These are phyloP conservation scores for Torrubiella hemipterigena DNA, from an alignment of 2,329 filamentous ascomycete species.

Conservation along the genomic window DNA sequence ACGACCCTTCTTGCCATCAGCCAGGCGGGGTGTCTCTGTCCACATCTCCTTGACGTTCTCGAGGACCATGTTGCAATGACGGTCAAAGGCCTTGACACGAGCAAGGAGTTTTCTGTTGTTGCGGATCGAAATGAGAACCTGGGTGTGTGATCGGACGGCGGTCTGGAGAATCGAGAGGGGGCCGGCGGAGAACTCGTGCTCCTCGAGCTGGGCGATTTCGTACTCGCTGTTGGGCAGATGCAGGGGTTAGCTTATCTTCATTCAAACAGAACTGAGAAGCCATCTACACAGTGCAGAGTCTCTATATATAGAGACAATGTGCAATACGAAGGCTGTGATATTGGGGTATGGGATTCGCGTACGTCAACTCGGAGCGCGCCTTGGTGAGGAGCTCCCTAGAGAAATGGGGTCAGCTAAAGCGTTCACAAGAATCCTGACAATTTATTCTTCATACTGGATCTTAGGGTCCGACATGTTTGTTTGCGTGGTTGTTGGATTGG, in stretches of 20 bases:
- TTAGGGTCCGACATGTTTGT: slow-evolving; percentile 52
- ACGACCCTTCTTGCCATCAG: slow-evolving; percentile 77
- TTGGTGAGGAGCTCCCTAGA: slow-evolving; percentile 77
- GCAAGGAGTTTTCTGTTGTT: slow-evolving; percentile 98
- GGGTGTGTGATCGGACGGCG: slow-evolving; percentile 84
- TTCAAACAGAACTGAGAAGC: too few relatives aligned
- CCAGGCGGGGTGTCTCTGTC: slow-evolving; percentile 81
- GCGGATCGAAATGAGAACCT: slow-evolving; percentile 93
- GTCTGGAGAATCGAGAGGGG: slow-evolving; percentile 87
- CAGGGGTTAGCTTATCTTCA: slow-evolving; percentile 2
- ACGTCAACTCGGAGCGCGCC: slow-evolving; percentile 85
- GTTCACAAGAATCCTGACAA: neutral
- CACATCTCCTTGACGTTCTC: slow-evolving; percentile 97
- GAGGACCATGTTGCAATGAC: slow-evolving; percentile 98
- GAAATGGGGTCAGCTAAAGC: slow-evolving; percentile 14
- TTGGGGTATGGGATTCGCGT: slow-evolving; percentile 26
- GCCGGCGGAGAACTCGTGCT: slow-evolving; percentile 43
- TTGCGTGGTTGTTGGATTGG: slow-evolving; percentile 9
- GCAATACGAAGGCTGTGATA: too few relatives aligned
- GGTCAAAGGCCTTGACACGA: slow-evolving; percentile 94
- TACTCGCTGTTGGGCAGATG: slow-evolving; percentile 57
- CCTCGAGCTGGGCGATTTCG: slow-evolving; percentile 63
- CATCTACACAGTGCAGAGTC: too few relatives aligned
- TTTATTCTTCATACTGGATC: slow-evolving; percentile 47
- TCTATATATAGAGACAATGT: too few relatives aligned